Base-by-base conservation (phyloP, 2,329 filamentous ascomycete genomes). In the Chrysosporium queenslandicum region DNA sequence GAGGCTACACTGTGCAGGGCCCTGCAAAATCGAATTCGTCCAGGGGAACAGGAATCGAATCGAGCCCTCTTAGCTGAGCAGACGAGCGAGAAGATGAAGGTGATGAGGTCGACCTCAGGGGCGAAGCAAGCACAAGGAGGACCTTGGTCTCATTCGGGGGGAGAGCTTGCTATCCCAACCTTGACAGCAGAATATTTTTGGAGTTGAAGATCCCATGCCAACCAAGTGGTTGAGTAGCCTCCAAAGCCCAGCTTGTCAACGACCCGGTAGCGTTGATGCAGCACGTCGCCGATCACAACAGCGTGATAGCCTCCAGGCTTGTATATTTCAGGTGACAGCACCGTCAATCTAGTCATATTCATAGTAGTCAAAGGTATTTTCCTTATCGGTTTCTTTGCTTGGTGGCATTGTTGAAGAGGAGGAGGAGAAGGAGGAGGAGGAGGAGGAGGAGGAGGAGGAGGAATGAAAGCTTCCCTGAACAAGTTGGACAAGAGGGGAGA, bases 211-310 rank as follows among this genome's bases (percentile, higher is more conserved):
- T 29, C 27, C 5, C 27, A 29, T 29, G 27, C 27, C 27, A 73
- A 57, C 68, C 68, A 74, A 36, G 71, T 64, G 0, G 68, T 73
- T 4, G 70, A 72, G 55, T 65, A 70, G 4, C 62, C 62, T 9
- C 71, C 70, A 58, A 63, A 71, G 0, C 70, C 70, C 5, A 74
- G 61, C 56, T 74, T 73, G 21, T 70, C 68, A 1, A 67, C 61
- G 40, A 74, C 62, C 4, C 58, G 61, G 51, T 73, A 73, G 30
- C 67, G 54, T 20, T 58, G 55, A 29, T 64, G 55, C 1, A 68
- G 56, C 5, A 63, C 32, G 11, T 67, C 63, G 1, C 62, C 62
- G 16, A 69, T 58, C 58, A 63, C 62, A 4, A 69, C 51, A 0
- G 66, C 65, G 57, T 68, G 65, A 56, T 67, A 69, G 0, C 63